These are phyloP conservation scores for Fomitiporia mediterranea DNA, from an alignment of 1,284 basidiomycete species.

Conservation along the genomic window DNA sequence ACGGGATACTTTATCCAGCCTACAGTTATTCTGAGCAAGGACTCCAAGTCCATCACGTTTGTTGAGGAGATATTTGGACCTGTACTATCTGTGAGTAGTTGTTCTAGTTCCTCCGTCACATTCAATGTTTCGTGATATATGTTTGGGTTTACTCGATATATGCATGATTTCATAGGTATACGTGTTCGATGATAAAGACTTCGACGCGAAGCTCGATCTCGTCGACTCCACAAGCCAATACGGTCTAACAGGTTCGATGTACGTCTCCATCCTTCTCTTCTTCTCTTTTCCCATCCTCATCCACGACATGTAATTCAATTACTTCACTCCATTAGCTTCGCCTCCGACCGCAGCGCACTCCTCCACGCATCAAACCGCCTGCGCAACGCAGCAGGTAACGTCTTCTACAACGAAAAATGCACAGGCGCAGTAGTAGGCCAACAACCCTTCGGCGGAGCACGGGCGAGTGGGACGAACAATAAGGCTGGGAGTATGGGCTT, in stretches of 20 bases:
- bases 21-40: slow-evolving; percentile 91
- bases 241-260: slow-evolving; percentile 89
- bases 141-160: slow-evolving; percentile 19
- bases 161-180: slow-evolving; percentile 60
- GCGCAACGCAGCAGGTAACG: slow-evolving; percentile 83
- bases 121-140: not conserved
- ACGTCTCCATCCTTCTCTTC: slow-evolving; percentile 31
- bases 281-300: not conserved
- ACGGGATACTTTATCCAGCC: slow-evolving; percentile 94
- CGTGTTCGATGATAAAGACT: slow-evolving; percentile 82
- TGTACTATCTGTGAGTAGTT: slow-evolving; percentile 74
- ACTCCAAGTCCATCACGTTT: slow-evolving; percentile 90
- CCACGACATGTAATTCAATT: no score
- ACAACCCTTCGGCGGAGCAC: slow-evolving; percentile 94
- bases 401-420: slow-evolving; percentile 96
- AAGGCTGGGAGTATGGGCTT: slow-evolving; percentile 92
- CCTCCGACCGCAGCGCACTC: slow-evolving; percentile 73
- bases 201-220: slow-evolving; percentile 80
- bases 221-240: slow-evolving; percentile 88
- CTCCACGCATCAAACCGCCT: slow-evolving; percentile 73
- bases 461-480: slow-evolving; percentile 95
- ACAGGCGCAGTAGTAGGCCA: slow-evolving; percentile 95
- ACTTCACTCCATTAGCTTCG: no score
- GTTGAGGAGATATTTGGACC: slow-evolving; percentile 97
- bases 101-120: slow-evolving; percentile 51